Percentiles rank a stretch among this genome's conserved stretches.
Evolutionary conservation across 805 yeast genomes (phyloP).

Genomic region (Yueomyces sp.): DNA sequence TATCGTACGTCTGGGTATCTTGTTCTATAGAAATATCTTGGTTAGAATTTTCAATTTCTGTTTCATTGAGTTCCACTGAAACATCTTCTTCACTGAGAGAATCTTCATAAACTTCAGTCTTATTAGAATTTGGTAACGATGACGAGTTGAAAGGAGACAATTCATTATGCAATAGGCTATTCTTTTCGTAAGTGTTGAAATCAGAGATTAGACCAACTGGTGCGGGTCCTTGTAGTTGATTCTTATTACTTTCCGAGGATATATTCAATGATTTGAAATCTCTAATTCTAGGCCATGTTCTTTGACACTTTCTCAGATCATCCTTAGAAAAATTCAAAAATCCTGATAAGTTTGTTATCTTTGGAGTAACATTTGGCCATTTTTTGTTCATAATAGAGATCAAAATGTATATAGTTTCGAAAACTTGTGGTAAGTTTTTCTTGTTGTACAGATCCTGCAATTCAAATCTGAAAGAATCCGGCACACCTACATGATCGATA

Average conservation of each 20-base stretch:
- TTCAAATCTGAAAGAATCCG: conserved; percentile 81
- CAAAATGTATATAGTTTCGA: conserved; percentile 84
- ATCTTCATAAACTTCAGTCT: too few relatives aligned
- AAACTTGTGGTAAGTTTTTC: conserved; percentile 85
- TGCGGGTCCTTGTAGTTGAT: conserved; percentile 1
- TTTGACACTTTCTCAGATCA: conserved; percentile 57
- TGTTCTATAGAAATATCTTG: too few relatives aligned
- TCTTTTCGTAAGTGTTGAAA: conserved; percentile 6
- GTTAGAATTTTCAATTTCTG: too few relatives aligned
- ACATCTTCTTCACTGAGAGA: too few relatives aligned
- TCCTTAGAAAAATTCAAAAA: conserved; percentile 44
- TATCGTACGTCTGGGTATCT: too few relatives aligned
- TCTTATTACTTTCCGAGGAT: conserved; percentile 16
- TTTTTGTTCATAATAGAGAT: conserved; percentile 52
- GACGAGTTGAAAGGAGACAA: too few relatives aligned
- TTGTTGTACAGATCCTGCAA: conserved; percentile 86
- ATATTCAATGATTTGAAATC: conserved; percentile 50
- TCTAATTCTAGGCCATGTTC: conserved; percentile 54
- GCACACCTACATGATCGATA: conserved; percentile 57
- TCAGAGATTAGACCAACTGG: conserved; percentile 13
- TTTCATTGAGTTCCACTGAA: too few relatives aligned
- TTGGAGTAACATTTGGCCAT: conserved; percentile 42
- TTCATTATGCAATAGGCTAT: background rate
- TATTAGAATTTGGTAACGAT: too few relatives aligned
- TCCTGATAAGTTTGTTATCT: conserved; percentile 50